Base-by-base conservation (phyloP, 164 flowering plant species). In the Dillenia turbinata region DNA sequence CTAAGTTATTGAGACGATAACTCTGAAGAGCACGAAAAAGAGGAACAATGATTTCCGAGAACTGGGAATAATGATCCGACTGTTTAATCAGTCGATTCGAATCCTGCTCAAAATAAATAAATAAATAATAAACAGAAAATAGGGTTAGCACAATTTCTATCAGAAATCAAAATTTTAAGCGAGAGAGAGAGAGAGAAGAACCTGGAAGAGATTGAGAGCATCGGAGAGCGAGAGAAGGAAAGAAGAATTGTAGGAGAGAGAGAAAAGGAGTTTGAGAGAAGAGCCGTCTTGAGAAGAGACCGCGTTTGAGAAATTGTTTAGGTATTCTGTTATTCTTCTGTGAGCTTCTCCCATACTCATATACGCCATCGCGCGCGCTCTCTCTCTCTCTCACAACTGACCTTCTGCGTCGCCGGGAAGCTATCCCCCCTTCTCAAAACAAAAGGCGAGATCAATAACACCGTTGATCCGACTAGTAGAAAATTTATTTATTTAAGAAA, bases 301-400 rank as follows among this genome's bases (percentile, higher is more conserved):
- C 65, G 96, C 85, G 76, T 90, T 95, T 64, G 81, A 75, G 80
- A 92, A 90, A 26, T 87, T 81, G 67, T 75, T 79, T 0, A 95
- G 78, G 81, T 77, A 95, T 3, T 95, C 98, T 2, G 84, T 76
- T 53, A 95, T 83, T 73, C 98, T 65, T 49, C 96, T 57, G 81
- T 92, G 93, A 0, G 96, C 86, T 77, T 90, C 98, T 10, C 94
- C 99, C 92, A 95, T 92, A 88, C 97, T 92, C 26, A 80, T 10
- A 60, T 85, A 87, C 72, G 94, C 92, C 85, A 79, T 82, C 49
- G 49, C 45, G 66, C 15, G 12, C 55, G 47, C 63, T 17, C 1
- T 11, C 12, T 13, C 47, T 44, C 53, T 22, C 51, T 56, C 52
- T 6, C 43, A 4, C 22, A 19, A 19, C 22, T 19, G 22, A 19